Evolutionary conservation across 345 rosid species (phyloP), one percentile per base, ranked within the genome.

Genomic region (Lenwebbia sp.): DNA sequence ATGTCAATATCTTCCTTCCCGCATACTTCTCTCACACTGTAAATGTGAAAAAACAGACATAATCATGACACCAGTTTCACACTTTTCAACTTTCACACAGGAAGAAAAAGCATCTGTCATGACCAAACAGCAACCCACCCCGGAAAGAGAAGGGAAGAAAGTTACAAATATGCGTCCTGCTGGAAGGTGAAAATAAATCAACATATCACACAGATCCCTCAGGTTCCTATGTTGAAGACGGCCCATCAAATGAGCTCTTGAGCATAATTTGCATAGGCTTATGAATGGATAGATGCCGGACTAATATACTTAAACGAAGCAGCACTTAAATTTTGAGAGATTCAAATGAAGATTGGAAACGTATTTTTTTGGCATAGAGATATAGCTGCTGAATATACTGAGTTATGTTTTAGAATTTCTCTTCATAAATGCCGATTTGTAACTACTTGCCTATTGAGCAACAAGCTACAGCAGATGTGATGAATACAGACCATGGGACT

Each of bases 1-100:
- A 91, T 94, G 89, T 94, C 97, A 86, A 95, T 88, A 87, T 97
- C 98, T 76, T 94, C 95, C 88, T 91, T 93, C 85, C 98, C 98
- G 54, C 99, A 97, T 65, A 93, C 90, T 87, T 97, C 98, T 90
- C 99, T 92, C 84, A 97, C 96, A 84, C 87, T 89, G 85, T 47
- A 81, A 58, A 10, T 19, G n/a, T 58, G 13, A 12, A 44, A 30
- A 10, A 19, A 70, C 0, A 70, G 13, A 47, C 47, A 33, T 4
- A 70, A 70, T 21, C 81, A 37, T 8, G 81, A 70, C 0, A 10
- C 40, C 81, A 70, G 47, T 70, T 70, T 19, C 1, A 19, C 78
- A 70, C 81, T 19, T 37, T 70, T 3, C 0, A 56, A 57, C 15
- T 26, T 26, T 57, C 30, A 12, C 30, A 50, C 7, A 2, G 65